Base-by-base conservation (phyloP, 2,329 filamentous ascomycete species). In the Tolypocladium sp. region DNA sequence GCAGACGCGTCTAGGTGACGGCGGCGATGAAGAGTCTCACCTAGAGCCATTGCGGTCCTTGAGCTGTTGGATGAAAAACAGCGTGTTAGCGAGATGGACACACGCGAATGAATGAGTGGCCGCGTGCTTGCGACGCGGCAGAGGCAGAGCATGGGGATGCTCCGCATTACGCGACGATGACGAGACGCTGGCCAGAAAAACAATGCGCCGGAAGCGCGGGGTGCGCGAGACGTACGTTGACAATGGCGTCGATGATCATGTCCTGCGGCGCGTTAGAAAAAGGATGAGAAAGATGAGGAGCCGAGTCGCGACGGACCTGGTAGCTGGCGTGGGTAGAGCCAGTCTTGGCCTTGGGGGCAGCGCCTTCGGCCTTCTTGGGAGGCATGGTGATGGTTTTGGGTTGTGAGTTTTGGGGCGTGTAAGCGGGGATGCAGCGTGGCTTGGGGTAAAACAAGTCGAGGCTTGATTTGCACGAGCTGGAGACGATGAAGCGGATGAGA, bases 221-320 rank as follows among this genome's bases (percentile, higher is more conserved):
- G 67, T 66, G 57, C 63, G 66, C 62, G 61, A 63, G 67, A 80
- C 77, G 72, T 84, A 85, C 82, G 74, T 79, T 77, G 70, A 83
- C 72, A 69, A 85, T 85, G 58, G 81, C 82, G 70, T 85, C 82
- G 57, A 78, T 82, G 70, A 85, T 85, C 82, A 85, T 85, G 69
- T 84, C 82, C 82, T 85, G 61, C 41, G 63, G 41, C 2, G 3
- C 38, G 69, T 81, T 57, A 63, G 56, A 22, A 49, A 20, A 55
- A n/a, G 56, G 53, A 60, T 2, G 25, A 59, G 41, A 44, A 22
- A 5, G 35, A 53, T 6, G 42, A 15, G 41, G 22, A 20, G 61
- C 35, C 30, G 20, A 22, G 25, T 12, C 6, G 54, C 30, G 65
- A 74, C 81, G 67, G 71, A 85, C 82, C 79, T 85, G 82, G 74